Evolutionary conservation across 805 yeast genomes (phyloP), one percentile per base, ranked within the genome.

Genomic region (Yueomyces sinensis): DNA sequence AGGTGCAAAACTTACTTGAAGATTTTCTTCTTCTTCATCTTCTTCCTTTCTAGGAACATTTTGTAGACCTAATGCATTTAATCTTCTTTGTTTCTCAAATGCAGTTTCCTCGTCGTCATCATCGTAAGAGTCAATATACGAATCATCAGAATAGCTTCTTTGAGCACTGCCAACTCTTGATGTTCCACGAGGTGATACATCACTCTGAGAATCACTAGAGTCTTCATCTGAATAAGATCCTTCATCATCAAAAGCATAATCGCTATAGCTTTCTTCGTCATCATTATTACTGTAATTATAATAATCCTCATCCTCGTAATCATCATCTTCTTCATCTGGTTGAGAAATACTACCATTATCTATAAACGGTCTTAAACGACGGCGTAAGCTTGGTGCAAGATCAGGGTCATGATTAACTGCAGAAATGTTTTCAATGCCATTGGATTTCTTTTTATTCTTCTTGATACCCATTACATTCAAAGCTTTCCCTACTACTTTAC

Each of bases 61-160:
- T 17, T 54, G 50, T 31, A 56, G 53, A 3, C 78, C 77, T 39
- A 72, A 55, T 0, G 78, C 78, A 4, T 71, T 69, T 37, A 80
- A 53, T 38, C 87, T 65, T 45, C 87, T 68, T 28, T 63, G 61
- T 37, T 71, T 66, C 51, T 80, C 87, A 17, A 74, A 72, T n/a
- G 65, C 77, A 0, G 84, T 76, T 50, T 79, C 87, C 3, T 45
- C 43, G 25, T 56, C 56, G 22, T 39, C 50, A 17, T 41, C 57
- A n/a, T 47, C 59, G 33, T 53, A 54, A 23, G 40, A 44, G 9
- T 38, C 40, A n/a, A 27, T 18, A n/a, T n/a, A n/a, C 33, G 23
- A 36, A 9, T 43, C 36, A 17, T 14, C 20, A 35, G 16, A 37
- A 42, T 25, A 31, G 29, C 17, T 33, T 4, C 13, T 14, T 11